A percentile compares a stretch with the other conserved stretches of the same genome.
Conservation (phyloP, 1,284 basidiomycete species). For the Polyporus tsugae region DNA sequence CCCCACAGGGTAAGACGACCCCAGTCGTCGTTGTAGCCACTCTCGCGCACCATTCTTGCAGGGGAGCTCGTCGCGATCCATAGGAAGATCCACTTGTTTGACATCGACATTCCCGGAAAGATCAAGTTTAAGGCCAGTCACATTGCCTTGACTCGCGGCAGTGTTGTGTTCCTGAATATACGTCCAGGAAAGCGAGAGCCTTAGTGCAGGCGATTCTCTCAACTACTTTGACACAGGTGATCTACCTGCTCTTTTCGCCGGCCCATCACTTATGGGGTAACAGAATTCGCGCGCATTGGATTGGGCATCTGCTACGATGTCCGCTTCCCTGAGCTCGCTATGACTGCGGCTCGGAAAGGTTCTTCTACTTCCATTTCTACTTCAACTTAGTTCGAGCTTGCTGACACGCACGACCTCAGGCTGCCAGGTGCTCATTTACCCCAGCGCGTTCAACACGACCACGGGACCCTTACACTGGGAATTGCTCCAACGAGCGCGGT, state of each 20-base stretch:
- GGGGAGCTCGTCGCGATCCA: constrained; percentile 89
- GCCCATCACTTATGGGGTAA: background rate
- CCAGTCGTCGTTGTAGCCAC: background rate
- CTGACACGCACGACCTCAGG: constrained; percentile 54
- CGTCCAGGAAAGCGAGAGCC: constrained; percentile 89
- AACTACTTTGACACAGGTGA: constrained; percentile 91
- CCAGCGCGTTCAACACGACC: constrained; percentile 89
- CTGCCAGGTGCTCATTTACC: constrained; percentile 91
- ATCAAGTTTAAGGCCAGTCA: constrained; percentile 89
- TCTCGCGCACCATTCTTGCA: constrained; percentile 39
- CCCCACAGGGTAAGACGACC: constrained; percentile 72
- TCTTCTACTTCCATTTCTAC: constrained; percentile 20
- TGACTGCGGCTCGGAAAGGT: constrained; percentile 91
- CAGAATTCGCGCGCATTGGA: constrained; percentile 90
- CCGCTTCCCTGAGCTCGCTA: constrained; percentile 95
- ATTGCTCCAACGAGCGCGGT: constrained; percentile 88
- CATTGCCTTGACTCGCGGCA: constrained; percentile 11
- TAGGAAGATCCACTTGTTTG: constrained; percentile 96
- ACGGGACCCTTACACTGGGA: constrained; percentile 99
- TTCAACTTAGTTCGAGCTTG: background rate
- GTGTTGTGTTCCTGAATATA: background rate
- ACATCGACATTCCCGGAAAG: constrained; percentile 97
- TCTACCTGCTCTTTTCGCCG: background rate
- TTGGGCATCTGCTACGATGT: constrained; percentile 93
- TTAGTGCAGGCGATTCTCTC: constrained; percentile 81